These are phyloP conservation scores for Imleria badia DNA, from an alignment of 768 basidiomycete genomes.

Conservation along the genomic window DNA sequence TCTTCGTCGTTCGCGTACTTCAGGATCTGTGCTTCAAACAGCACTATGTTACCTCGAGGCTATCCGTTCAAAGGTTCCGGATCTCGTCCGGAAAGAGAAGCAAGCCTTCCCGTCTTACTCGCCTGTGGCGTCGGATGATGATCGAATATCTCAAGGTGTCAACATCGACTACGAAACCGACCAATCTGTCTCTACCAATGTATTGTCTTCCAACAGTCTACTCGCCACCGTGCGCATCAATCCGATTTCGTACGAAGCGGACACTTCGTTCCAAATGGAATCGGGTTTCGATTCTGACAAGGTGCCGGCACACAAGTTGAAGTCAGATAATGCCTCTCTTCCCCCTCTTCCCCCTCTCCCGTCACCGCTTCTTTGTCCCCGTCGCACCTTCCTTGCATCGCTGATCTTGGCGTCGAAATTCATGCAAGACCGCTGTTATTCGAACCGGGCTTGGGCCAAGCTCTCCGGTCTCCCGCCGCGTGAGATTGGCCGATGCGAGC, in stretches of 20 bases:
- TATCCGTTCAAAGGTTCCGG: conserved; percentile 68
- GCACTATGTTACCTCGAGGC: conserved; percentile 88
- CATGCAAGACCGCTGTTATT: conserved; percentile 90
- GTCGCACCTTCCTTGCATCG: conserved; percentile 84
- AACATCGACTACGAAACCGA: conserved; percentile 43
- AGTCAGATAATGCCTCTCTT: conserved; percentile 20
- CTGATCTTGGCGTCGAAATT: conserved; percentile 91
- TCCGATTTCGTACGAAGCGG: conserved; percentile 24
- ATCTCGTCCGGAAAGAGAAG: conserved; percentile 54
- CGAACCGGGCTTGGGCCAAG: conserved; percentile 93
- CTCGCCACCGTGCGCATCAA: conserved; percentile 47
- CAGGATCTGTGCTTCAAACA: conserved; percentile 80
- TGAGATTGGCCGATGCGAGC: conserved; percentile 88
- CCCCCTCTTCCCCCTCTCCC: conserved; percentile 51
- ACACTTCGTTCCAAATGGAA: conserved; percentile 18
- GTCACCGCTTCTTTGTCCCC: conserved; percentile 82
- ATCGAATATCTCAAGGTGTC: conserved; percentile 43
- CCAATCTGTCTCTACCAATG: conserved; percentile 16
- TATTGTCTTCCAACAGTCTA: conserved; percentile 21
- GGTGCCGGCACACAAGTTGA: conserved; percentile 9
- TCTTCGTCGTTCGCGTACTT: conserved; percentile 81
- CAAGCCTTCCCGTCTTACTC: conserved; percentile 40
- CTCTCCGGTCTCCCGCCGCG: conserved; percentile 82
- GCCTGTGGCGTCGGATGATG: conserved; percentile 42
- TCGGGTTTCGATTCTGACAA: conserved; percentile 14